These are phyloP conservation scores for Vicia villosa DNA, from an alignment of 306 rosid genomes.

Conservation along the genomic window DNA sequence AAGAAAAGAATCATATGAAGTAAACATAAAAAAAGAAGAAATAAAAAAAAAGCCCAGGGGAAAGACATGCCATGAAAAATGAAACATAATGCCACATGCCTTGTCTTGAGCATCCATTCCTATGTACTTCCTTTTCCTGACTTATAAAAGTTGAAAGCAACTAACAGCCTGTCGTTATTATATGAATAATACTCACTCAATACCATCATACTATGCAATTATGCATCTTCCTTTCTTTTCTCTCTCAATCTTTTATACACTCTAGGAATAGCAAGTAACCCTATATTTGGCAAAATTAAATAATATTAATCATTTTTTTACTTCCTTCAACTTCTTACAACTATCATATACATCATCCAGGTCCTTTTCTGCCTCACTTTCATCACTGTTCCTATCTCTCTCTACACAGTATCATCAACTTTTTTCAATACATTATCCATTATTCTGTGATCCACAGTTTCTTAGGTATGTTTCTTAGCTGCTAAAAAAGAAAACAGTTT, in stretches of 20 bases:
- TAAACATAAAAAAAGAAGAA: not conserved
- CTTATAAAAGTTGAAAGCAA: slow-evolving; percentile 66
- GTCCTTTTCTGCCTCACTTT: slow-evolving; percentile 32
- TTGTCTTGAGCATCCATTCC: slow-evolving; percentile 66
- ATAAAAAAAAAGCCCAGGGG: slow-evolving; percentile 27
- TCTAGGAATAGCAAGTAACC: not conserved
- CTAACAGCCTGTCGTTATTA: slow-evolving; percentile 69
- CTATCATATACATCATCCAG: slow-evolving; percentile 23
- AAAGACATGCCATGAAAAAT: slow-evolving; percentile 81
- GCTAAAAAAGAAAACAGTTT: not conserved
- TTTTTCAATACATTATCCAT: slow-evolving; percentile 24
- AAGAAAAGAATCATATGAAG: too few relatives aligned
- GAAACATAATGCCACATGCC: slow-evolving; percentile 88
- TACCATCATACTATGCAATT: not conserved
- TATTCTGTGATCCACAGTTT: slow-evolving; percentile 5
- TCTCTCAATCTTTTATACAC: slow-evolving; percentile 26
- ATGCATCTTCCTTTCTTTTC: slow-evolving; percentile 30
- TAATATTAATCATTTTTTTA: slow-evolving; percentile 30
- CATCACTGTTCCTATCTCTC: slow-evolving; percentile 20
- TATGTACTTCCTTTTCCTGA: slow-evolving; percentile 59
- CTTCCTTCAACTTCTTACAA: slow-evolving; percentile 12
- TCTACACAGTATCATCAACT: not conserved
- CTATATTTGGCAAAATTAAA: slow-evolving; percentile 37
- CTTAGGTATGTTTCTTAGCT: not conserved
- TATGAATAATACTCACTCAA: not conserved